Base-by-base conservation (phyloP, 2,329 filamentous ascomycete genomes). In the Aspergillus amoenus region DNA sequence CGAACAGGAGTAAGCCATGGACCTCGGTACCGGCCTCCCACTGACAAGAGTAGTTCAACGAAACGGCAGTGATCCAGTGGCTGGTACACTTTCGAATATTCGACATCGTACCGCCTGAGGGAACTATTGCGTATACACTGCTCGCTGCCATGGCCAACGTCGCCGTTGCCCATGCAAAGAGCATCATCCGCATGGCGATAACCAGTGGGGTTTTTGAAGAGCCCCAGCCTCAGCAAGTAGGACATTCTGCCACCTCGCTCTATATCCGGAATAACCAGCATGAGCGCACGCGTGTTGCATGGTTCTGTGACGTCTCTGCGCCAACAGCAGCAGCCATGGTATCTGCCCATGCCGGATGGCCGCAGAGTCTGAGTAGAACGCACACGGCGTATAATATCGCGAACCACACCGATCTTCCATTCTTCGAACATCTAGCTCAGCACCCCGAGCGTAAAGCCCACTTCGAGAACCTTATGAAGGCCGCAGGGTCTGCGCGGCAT, bases 201-300 rank as follows among this genome's bases (percentile, higher is more conserved):
- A 85, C 82, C 11, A 81, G 79, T 61, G 71, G 74, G 9, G 76
- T 87, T 57, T 85, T 87, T 68, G 66, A 73, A 41, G 84, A 87
- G 62, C 77, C 80, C 0, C 66, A 67, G 3, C 79, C 80, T 0
- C 79, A 80, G 1, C 59, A 77, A 2, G 79, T 87, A 58, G 78
- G 78, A 4, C 85, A 87, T 66, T 84, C 82, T 3, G 79, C 82
- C 1, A 76, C 78, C 1, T 86, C 83, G 1, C 77, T 76, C 4
- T 67, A 79, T 3, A 74, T 87, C 2, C 52, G 39, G n/a, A 52
- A 24, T 3, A 52, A 61, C 12, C 32, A 47, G 4, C 27, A 15
- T 13, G 46, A 56, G 22, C 74, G 77, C 48, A 79, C 79, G 59
- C 86, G 83, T 81, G 73, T 84, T 2, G 78, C 78, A 7, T 82